Conservation (phyloP, 2,329 filamentous ascomycete species). For the Aspergillus vadensis region DNA sequence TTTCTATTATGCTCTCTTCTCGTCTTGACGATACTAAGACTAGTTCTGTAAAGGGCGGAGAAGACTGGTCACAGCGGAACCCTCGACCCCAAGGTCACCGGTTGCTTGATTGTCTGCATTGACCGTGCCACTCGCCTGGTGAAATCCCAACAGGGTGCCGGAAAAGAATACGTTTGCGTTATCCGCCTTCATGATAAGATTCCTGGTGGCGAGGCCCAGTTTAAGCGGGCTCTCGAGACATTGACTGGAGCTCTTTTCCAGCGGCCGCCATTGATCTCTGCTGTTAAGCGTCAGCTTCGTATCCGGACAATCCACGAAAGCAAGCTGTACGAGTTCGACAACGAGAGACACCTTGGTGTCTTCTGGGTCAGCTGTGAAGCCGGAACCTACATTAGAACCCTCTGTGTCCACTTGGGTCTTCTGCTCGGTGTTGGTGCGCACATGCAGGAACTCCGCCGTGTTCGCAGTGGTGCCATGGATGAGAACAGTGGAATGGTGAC, state of each 20-base stretch:
- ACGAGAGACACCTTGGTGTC: constrained; percentile 92
- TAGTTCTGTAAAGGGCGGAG: constrained; percentile 65
- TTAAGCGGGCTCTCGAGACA: constrained; percentile 90
- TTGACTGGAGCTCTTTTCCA: constrained; percentile 97
- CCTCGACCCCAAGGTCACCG: constrained; percentile 96
- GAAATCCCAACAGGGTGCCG: constrained; percentile 97
- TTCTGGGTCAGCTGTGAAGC: constrained; percentile 99
- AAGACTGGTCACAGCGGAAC: constrained; percentile 99
- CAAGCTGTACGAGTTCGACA: constrained; percentile 96
- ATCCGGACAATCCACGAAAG: constrained; percentile 97
- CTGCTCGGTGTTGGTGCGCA: constrained; percentile 83
- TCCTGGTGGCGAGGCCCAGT: constrained; percentile 87
- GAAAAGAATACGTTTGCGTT: constrained; percentile 98
- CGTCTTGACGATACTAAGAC: constrained; percentile 21
- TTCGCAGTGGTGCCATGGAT: constrained; percentile 91
- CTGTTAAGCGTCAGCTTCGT: constrained; percentile 97
- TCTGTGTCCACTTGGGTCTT: constrained; percentile 89
- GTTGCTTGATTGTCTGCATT: constrained; percentile 91
- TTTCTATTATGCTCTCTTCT: background rate
- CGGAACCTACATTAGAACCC: constrained; percentile 96
- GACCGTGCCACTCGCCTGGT: constrained; percentile 96
- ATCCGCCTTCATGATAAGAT: constrained; percentile 95
- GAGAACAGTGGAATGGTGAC: constrained; percentile 88
- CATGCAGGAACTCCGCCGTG: constrained; percentile 97
- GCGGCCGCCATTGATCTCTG: constrained; percentile 93